phyloP scores from a whole-genome alignment of 23 red algal genomes.

The Gracilaria gracilis region DNA sequence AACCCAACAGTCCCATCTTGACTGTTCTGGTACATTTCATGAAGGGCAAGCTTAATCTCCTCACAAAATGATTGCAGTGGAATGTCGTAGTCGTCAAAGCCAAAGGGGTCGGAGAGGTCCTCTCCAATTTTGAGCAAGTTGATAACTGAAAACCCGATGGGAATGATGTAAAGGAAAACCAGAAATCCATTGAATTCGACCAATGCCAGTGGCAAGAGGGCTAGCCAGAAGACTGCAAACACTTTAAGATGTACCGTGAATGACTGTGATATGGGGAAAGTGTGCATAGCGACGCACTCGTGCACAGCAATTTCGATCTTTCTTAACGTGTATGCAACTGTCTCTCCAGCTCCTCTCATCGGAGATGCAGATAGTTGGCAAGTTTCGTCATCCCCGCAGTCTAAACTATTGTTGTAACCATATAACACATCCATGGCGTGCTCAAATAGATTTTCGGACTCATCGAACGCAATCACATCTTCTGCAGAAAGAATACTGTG shows the following conservation, averaged over 20 bases:
- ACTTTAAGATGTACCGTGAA: conserved; percentile 50
- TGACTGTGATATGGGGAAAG: conserved; percentile 40
- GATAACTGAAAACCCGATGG: conserved; percentile 45
- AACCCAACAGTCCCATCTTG: background rate
- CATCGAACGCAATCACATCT: conserved; percentile 30
- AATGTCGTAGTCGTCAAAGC: conserved; percentile 47
- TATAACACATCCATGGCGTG: conserved; percentile 48
- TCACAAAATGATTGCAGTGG: conserved; percentile 43
- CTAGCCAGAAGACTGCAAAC: conserved; percentile 41
- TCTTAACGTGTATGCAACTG: background rate
- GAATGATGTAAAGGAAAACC: conserved; percentile 39
- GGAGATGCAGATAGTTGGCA: conserved; percentile 12
- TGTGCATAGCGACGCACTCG: conserved; percentile 50
- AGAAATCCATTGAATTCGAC: conserved; percentile 51
- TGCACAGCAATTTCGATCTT: conserved; percentile 34
- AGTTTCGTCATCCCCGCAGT: background rate
- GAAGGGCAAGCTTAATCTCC: conserved; percentile 44
- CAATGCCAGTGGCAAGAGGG: conserved; percentile 30
- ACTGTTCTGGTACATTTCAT: conserved; percentile 17
- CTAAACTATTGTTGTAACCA: conserved; percentile 24
- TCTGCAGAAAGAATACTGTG: conserved; percentile 19
- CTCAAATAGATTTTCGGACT: conserved; percentile 8
- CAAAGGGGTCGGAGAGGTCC: conserved; percentile 51
- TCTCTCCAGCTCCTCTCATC: background rate
- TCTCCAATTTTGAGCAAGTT: conserved; percentile 49